phyloP scores from a whole-genome alignment of 1,139 yeast genomes.

The Saccharomyces hybrid region DNA sequence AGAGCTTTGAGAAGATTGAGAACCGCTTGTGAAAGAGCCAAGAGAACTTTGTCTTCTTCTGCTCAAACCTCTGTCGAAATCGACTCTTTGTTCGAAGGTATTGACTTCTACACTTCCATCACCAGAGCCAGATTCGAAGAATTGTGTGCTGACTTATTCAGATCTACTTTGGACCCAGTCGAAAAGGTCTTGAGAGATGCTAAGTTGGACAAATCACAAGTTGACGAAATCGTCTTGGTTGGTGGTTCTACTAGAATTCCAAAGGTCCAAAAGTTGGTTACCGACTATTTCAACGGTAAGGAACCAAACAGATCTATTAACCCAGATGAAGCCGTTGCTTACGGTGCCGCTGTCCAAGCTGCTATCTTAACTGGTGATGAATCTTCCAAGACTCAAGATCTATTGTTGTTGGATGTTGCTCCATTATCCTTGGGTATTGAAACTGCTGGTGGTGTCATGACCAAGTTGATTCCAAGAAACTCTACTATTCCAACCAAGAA shows the following conservation, averaged over 20 bases:
- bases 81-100: constrained; percentile 91
- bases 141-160: constrained; percentile 75
- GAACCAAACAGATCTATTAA: constrained; percentile 81
- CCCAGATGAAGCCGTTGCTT: constrained; percentile 97
- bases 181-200: constrained; percentile 74
- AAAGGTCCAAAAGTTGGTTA: too few species aligned
- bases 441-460: constrained; percentile 94
- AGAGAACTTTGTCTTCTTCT: constrained; percentile 81
- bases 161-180: constrained; percentile 78
- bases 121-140: constrained; percentile 93
- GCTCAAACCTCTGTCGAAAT: constrained; percentile 83
- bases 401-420: constrained; percentile 78
- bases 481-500: constrained; percentile 90
- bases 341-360: constrained; percentile 97
- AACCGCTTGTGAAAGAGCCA: constrained; percentile 89
- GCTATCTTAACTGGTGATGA: constrained; percentile 77
- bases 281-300: constrained; percentile 70
- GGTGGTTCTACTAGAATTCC: too few species aligned
- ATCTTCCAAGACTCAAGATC: constrained; percentile 72
- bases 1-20: constrained; percentile 84
- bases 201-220: too few species aligned
- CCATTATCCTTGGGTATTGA: constrained; percentile 89
- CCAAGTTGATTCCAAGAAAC: constrained; percentile 86
- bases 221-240: too few species aligned
- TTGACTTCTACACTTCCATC: constrained; percentile 76